Conservation (phyloP, 1,139 yeast species). For the Arxiozyma heterogenica region DNA sequence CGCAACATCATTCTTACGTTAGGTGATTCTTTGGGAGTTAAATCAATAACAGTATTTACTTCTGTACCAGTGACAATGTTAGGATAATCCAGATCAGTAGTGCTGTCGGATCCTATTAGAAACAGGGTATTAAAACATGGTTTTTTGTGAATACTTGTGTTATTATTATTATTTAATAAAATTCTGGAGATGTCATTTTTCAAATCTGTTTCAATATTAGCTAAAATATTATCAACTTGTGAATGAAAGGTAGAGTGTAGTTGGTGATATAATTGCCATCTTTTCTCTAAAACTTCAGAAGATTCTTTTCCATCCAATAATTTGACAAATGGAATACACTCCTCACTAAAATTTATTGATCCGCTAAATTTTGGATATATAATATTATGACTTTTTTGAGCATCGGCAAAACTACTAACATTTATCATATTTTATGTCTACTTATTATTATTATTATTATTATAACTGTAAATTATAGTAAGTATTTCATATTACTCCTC, state of each 20-base stretch:
- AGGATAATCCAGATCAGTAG: constrained; percentile 23
- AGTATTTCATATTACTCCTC: background rate
- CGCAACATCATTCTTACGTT: constrained; percentile 30
- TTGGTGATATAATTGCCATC: constrained; percentile 34
- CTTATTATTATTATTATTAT: no score
- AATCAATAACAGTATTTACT: constrained; percentile 19
- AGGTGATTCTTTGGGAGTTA: constrained; percentile 31
- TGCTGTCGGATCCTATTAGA: constrained; percentile 29
- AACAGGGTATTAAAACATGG: constrained; percentile 24
- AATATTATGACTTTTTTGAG: constrained; percentile 25
- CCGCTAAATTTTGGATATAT: constrained; percentile 13
- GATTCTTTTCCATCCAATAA: constrained; percentile 35
- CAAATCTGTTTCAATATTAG: constrained; percentile 24
- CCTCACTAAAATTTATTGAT: constrained; percentile 8
- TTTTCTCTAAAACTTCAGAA: constrained; percentile 19
- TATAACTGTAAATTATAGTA: background rate
- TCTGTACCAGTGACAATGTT: constrained; percentile 8
- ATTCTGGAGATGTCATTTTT: constrained; percentile 21
- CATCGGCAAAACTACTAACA: constrained; percentile 21
- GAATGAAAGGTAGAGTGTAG: constrained; percentile 27
- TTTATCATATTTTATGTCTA: background rate
- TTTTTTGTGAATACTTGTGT: constrained; percentile 5
- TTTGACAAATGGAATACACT: constrained; percentile 31
- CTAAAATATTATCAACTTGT: constrained; percentile 25
- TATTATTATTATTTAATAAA: constrained; percentile 9